A percentile compares a stretch with the other conserved stretches of the same genome.
phyloP scores from a whole-genome alignment of 116 monocot species.

The Cymodocea nodosa region DNA sequence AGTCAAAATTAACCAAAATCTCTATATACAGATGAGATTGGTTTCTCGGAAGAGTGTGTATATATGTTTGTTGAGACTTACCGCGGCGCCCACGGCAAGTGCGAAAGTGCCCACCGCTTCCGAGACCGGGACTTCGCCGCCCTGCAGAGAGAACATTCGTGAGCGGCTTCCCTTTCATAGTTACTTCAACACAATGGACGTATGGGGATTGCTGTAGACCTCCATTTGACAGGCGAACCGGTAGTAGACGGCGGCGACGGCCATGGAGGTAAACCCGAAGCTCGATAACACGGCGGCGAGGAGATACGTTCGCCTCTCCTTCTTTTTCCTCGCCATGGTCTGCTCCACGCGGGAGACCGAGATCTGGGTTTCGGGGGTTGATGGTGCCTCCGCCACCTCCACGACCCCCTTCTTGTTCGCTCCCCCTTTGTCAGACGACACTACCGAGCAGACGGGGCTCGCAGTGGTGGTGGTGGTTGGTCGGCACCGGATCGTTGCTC shows the following conservation, averaged over 20 bases:
- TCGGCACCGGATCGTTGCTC: background rate
- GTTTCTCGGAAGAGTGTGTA: background rate
- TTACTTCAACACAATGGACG: background rate
- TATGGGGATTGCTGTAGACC: conserved; percentile 14
- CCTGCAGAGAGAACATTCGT: conserved; percentile 24
- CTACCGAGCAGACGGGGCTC: background rate
- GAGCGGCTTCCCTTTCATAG: too few relatives aligned
- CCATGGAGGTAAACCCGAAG: conserved; percentile 82
- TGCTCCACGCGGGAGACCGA: conserved; percentile 21
- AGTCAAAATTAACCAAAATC: background rate
- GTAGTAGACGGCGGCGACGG: conserved; percentile 77
- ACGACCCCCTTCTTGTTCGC: background rate
- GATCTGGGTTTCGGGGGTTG: background rate
- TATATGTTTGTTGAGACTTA: conserved; percentile 13
- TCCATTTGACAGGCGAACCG: conserved; percentile 83
- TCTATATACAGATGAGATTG: too few relatives aligned
- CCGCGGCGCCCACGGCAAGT: conserved; percentile 76
- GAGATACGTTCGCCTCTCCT: conserved; percentile 65
- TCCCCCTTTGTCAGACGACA: background rate
- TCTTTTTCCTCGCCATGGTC: conserved; percentile 42
- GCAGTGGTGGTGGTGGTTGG: background rate
- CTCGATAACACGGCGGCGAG: conserved; percentile 77
- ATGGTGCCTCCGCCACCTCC: background rate
- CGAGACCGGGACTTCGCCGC: conserved; percentile 54
- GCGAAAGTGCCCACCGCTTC: conserved; percentile 92